phyloP scores from a whole-genome alignment of 768 basidiomycete species.

The Boletus insuetus region DNA sequence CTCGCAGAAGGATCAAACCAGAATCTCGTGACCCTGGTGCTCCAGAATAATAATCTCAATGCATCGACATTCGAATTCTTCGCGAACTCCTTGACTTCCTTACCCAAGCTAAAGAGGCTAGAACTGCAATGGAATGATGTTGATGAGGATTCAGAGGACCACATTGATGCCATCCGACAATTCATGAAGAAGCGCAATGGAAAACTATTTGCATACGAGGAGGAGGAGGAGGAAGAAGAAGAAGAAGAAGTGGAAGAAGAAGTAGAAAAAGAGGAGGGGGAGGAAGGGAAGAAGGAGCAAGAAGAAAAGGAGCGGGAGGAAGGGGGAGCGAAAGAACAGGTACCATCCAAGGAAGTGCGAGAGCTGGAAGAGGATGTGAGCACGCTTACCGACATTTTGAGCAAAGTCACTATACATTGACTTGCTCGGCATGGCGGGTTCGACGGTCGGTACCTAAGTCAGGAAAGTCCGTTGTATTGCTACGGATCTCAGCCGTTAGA shows the following conservation, averaged over 20 bases:
- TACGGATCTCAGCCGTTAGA: slow-evolving; percentile 2
- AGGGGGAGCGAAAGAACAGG: slow-evolving; percentile 24
- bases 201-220: slow-evolving; percentile 64
- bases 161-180: slow-evolving; percentile 47
- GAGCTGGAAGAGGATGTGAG: slow-evolving; percentile 41
- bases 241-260: slow-evolving; percentile 49
- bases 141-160: slow-evolving; percentile 69
- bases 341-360: slow-evolving; percentile 23
- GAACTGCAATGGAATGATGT: slow-evolving; percentile 92
- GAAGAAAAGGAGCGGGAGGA: slow-evolving; percentile 35
- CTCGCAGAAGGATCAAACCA: slow-evolving; percentile 70
- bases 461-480: neutral
- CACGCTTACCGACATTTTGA: slow-evolving; percentile 63
- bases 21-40: slow-evolving; percentile 69
- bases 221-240: slow-evolving; percentile 73
- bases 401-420: slow-evolving; percentile 55
- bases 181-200: slow-evolving; percentile 65
- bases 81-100: slow-evolving; percentile 59
- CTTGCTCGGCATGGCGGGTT: neutral
- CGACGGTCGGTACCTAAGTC: neutral
- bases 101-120: slow-evolving; percentile 58
- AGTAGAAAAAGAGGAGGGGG: slow-evolving; percentile 62
- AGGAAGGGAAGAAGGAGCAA: slow-evolving; percentile 76
- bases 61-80: slow-evolving; percentile 63
- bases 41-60: slow-evolving; percentile 94